These are phyloP conservation scores for Lasiodiplodia sp. DNA, from an alignment of 2,329 filamentous ascomycete genomes.

Conservation along the genomic window DNA sequence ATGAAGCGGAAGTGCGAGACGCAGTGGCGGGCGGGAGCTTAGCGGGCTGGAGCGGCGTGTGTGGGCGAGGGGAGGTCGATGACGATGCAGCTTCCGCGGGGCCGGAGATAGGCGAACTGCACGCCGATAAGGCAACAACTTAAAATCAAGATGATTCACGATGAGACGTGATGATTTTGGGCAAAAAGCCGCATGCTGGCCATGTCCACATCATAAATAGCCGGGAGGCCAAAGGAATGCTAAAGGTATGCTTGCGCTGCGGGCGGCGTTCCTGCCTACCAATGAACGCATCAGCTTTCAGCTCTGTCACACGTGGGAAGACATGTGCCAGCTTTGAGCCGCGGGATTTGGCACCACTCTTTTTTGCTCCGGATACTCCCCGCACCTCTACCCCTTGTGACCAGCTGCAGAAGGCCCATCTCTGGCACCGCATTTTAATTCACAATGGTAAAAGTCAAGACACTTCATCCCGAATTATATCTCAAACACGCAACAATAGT, in stretches of 20 bases:
- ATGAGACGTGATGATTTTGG: not conserved
- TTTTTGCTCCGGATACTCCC: not conserved
- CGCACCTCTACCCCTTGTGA: conserved; percentile 2
- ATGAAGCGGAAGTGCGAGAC: conserved; percentile 4
- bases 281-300: conserved; percentile 15
- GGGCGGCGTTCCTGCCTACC: not conserved
- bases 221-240: not conserved
- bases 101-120: conserved; percentile 19
- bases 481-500: not conserved
- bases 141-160: conserved; percentile 10
- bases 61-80: conserved; percentile 27
- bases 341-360: conserved; percentile 13
- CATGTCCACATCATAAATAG: not conserved
- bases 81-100: conserved; percentile 23
- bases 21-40: conserved; percentile 24
- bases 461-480: not conserved
- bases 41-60: conserved; percentile 14
- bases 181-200: conserved; percentile 6
- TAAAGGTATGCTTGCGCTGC: not conserved
- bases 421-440: not conserved
- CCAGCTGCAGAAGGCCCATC: not conserved
- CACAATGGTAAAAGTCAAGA: not conserved
- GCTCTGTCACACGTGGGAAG: conserved; percentile 19
- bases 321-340: conserved; percentile 17
- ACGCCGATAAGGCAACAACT: not conserved